Conservation (phyloP, 2,329 filamentous ascomycete species). For the Ophiostoma quercus region DNA sequence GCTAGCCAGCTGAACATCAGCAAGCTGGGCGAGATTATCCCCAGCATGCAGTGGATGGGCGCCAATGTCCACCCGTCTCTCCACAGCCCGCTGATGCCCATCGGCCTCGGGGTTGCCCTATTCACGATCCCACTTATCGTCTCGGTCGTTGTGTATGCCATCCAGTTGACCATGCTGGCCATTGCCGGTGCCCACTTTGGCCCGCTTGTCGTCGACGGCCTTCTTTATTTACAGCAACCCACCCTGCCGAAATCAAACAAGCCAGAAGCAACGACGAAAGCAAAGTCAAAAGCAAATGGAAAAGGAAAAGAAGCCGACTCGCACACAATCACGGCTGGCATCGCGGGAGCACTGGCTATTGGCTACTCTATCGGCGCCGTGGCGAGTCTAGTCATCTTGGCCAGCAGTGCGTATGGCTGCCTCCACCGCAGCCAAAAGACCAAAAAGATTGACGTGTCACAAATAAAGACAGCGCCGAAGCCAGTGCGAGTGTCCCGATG, state of each 20-base stretch:
- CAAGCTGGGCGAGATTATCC: not conserved
- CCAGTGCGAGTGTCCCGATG: not conserved
- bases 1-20: not conserved
- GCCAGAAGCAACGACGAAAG: not conserved
- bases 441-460: not conserved
- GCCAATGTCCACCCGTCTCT: slow-evolving; percentile 12
- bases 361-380: slow-evolving; percentile 14
- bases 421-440: not conserved
- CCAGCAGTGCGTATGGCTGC: slow-evolving; percentile 18
- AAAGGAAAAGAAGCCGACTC: not conserved
- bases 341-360: slow-evolving; percentile 17
- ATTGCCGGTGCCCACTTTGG: slow-evolving; percentile 14
- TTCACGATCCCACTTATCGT: slow-evolving; percentile 13
- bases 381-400: slow-evolving; percentile 18
- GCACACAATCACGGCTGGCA: not conserved
- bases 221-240: not conserved
- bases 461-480: not conserved
- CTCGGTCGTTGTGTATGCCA: slow-evolving; percentile 14
- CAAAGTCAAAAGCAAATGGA: not conserved
- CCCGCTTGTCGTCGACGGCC: slow-evolving; percentile 1
- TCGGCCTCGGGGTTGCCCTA: slow-evolving; percentile 12
- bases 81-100: slow-evolving; percentile 18
- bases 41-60: not conserved
- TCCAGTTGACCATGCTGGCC: slow-evolving; percentile 15
- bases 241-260: not conserved